phyloP scores from a whole-genome alignment of 805 yeast species.

The Candida ficus region DNA sequence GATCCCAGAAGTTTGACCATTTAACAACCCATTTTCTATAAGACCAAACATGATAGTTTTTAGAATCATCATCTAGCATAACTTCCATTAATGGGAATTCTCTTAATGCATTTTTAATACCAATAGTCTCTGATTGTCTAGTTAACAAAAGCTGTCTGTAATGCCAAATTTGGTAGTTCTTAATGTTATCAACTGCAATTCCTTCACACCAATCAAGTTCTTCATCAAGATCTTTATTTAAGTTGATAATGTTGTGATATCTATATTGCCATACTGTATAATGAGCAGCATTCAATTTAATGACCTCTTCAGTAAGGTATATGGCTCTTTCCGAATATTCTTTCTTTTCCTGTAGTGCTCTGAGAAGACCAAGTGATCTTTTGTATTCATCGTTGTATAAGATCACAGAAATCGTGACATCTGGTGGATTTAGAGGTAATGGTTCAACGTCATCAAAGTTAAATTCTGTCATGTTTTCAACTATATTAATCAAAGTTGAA shows the following conservation, averaged over 20 bases:
- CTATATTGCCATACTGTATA: conserved; percentile 86
- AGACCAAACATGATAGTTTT: conserved; percentile 97
- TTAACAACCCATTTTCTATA: conserved; percentile 79
- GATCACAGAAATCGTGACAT: conserved; percentile 53
- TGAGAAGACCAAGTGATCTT: conserved; percentile 51
- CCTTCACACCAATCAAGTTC: conserved; percentile 81
- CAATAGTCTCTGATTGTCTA: conserved; percentile 14
- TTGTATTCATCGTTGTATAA: conserved; percentile 70
- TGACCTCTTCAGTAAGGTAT: conserved; percentile 56
- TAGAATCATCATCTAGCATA: conserved; percentile 74
- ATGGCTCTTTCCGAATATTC: conserved; percentile 73
- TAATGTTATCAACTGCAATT: conserved; percentile 70
- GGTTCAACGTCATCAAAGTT: conserved; percentile 41
- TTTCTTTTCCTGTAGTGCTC: conserved; percentile 50
- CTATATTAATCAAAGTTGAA: not conserved
- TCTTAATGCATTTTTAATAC: conserved; percentile 36
- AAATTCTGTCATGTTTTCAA: conserved; percentile 20
- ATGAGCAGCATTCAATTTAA: conserved; percentile 77
- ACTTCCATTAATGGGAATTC: conserved; percentile 63
- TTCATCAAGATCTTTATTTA: conserved; percentile 33
- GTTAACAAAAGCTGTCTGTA: conserved; percentile 68
- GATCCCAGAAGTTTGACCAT: conserved; percentile 42
- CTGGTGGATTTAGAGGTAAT: conserved; percentile 36
- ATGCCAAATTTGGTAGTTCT: conserved; percentile 97
- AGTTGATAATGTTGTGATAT: conserved; percentile 40